Base-by-base conservation (phyloP, 2,329 filamentous ascomycete genomes). In the Diaporthe destruens region DNA sequence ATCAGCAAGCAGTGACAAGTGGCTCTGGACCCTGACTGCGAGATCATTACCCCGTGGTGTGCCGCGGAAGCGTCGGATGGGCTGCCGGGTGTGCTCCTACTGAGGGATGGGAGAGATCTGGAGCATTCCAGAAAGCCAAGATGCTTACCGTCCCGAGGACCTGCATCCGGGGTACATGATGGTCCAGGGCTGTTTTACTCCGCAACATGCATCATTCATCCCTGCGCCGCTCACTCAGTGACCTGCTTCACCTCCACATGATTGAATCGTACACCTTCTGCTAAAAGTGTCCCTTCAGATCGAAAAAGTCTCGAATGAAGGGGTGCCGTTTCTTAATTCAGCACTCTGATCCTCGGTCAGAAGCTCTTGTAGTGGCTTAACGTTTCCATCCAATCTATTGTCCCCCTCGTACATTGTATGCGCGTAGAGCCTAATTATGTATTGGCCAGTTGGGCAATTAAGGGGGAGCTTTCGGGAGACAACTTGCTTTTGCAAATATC, bases 191-290 rank as follows among this genome's bases (percentile, higher is more conserved):
- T 53, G 29, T 47, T 66, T 66, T 53, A 39, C 61, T 66, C 44
- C 61, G 47, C 47, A 66, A 32, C n/a, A 3, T 66, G 32, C 47
- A 66, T 53, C 61, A 66, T 51, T 66, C 32, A 66, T 66, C 61
- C 61, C 61, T 66, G 61, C 44, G 47, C 32, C 61, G 61, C 61
- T 53, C 47, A 53, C 61, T 6, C 20, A 25, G 20, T 53, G 61
- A 66, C 61, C 20, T 53, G 61, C 32, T 34, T 51, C 47, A 66
- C 44, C 61, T 66, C 44, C 61, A 66, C 61, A 53, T 51, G 12
- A 51, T 25, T 29, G 47, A 18, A 11, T 29, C 47, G 29, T 39
- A 53, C 32, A 14, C 14, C n/a, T 29, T 51, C 11, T n/a, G 32
- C 61, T 47, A 66, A 53, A 47, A 53, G 20, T 25, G 36, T 49